Base-by-base conservation (phyloP, 2,329 filamentous ascomycete genomes). In the Thermomyces lanuginosus region DNA sequence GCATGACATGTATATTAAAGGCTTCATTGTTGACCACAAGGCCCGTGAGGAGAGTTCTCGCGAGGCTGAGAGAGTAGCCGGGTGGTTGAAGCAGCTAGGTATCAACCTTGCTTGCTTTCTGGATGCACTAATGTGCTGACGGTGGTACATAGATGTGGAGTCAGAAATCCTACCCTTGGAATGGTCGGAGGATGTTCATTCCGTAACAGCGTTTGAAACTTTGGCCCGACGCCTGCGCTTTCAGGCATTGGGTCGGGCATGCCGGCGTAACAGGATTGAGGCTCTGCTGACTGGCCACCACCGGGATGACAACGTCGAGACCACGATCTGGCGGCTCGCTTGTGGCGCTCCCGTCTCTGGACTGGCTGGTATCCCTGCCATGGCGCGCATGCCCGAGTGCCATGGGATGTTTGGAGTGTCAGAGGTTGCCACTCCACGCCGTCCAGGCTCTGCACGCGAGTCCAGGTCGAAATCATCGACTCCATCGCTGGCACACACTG, bases 221-320 rank as follows among this genome's bases (percentile, higher is more conserved):
- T 46, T 72, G 12, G 86, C 86, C 5, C 72, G 89, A 13, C 66
- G 54, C 12, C 60, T 76, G 17, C 72, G 89, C 8, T 95, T 84
- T 49, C 74, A 69, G 34, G 58, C 62, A 1, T 51, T 95, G 1
- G 84, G 78, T 1, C 45, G 40, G 8, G 61, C 64, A 5, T 83
- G 78, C 45, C 49, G 51, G 9, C 46, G 55, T 1, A 39, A 56
- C 4, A 46, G 55, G 0, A 66, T 78, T 3, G 53, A 51, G 4
- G 67, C 69, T 11, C 48, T 95, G 2, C 64, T 93, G 20, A 58
- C 91, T 15, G 89, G 76, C 3, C 89, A 98, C 46, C 89, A 98
- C 47, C 61, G 67, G 35, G 84, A 93, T 43, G 89, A 98, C 43
- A 81, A 89, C 44, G 77, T 83, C 30, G 89, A 98, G 55, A 93